A percentile compares a stretch with the other conserved stretches of the same genome.
Evolutionary conservation across 148 eudicot species (phyloP).

Genomic region (Rhododendron vialii): DNA sequence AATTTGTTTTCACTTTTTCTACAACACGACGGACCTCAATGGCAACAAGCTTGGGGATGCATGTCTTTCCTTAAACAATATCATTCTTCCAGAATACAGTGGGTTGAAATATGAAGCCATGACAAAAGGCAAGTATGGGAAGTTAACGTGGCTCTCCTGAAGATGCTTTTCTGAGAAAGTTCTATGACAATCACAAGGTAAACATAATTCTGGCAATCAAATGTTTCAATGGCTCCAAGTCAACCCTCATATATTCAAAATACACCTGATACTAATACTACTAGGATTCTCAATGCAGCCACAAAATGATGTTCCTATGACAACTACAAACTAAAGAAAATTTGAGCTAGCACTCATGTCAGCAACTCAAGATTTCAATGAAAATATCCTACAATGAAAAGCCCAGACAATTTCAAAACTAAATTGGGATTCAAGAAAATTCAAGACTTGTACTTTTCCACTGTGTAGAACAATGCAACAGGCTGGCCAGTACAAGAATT

Average conservation of each 20-base stretch:
- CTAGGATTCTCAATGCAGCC: not conserved
- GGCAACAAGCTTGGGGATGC: not conserved
- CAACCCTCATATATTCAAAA: not conserved
- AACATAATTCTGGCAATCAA: not conserved
- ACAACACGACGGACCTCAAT: not conserved
- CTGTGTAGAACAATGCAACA: not conserved
- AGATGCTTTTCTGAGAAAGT: not conserved
- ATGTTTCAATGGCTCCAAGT: not conserved
- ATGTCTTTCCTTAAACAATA: not conserved
- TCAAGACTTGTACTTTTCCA: not conserved
- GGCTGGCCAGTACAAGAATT: not conserved
- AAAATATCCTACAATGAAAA: not conserved
- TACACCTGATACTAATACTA: not conserved
- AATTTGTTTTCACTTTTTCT: not conserved
- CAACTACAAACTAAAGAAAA: not conserved
- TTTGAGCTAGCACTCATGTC: not conserved
- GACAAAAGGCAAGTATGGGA: not conserved
- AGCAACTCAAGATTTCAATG: not conserved
- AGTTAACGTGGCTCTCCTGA: not conserved
- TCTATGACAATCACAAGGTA: not conserved
- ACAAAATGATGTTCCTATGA: not conserved
- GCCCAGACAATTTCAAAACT: not conserved
- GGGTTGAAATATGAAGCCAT: not conserved
- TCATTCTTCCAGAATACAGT: not conserved
- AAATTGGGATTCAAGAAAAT: not conserved